Percentiles rank a stretch among this genome's conserved stretches.
Conservation (phyloP, 495 filamentous ascomycete species). For the Penicillium fimorum region DNA sequence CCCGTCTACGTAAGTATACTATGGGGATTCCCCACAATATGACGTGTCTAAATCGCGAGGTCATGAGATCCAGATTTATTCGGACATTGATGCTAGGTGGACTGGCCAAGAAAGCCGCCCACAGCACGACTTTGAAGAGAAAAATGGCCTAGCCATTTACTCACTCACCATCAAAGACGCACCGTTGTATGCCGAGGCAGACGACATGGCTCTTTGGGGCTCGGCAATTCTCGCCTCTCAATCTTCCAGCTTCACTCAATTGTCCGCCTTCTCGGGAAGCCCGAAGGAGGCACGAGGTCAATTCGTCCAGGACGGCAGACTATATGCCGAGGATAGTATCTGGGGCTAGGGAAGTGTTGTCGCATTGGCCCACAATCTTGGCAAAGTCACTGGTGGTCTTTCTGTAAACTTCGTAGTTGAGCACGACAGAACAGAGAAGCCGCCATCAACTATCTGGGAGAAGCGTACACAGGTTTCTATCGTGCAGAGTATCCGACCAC, state of each 20-base stretch:
- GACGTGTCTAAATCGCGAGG: constrained; percentile 28
- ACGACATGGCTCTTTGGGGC: constrained; percentile 49
- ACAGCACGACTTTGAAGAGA: constrained; percentile 26
- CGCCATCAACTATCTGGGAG: constrained; percentile 50
- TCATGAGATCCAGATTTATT: constrained; percentile 45
- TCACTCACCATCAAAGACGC: constrained; percentile 38
- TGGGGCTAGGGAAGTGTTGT: constrained; percentile 34
- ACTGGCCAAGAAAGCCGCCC: constrained; percentile 37
- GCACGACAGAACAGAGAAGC: constrained; percentile 42
- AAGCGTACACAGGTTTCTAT: constrained; percentile 45
- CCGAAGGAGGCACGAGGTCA: constrained; percentile 19
- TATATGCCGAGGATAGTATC: constrained; percentile 17
- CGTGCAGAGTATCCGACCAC: constrained; percentile 34
- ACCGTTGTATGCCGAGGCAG: constrained; percentile 38
- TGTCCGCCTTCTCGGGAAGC: constrained; percentile 30
- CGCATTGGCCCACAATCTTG: constrained; percentile 47
- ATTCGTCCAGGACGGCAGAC: constrained; percentile 26
- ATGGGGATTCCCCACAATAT: neutral
- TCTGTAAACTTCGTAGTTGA: constrained; percentile 49
- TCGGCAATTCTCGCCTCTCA: constrained; percentile 33
- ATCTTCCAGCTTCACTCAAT: constrained; percentile 26
- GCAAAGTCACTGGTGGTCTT: constrained; percentile 26
- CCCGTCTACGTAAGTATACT: no score
- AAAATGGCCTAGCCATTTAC: constrained; percentile 27
- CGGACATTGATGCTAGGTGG: constrained; percentile 53